A percentile compares a stretch with the other conserved stretches of the same genome.
These are phyloP conservation scores for Coemansia sp. DNA, from an alignment of 192 early-diverging fungal genomes.

Conservation along the genomic window DNA sequence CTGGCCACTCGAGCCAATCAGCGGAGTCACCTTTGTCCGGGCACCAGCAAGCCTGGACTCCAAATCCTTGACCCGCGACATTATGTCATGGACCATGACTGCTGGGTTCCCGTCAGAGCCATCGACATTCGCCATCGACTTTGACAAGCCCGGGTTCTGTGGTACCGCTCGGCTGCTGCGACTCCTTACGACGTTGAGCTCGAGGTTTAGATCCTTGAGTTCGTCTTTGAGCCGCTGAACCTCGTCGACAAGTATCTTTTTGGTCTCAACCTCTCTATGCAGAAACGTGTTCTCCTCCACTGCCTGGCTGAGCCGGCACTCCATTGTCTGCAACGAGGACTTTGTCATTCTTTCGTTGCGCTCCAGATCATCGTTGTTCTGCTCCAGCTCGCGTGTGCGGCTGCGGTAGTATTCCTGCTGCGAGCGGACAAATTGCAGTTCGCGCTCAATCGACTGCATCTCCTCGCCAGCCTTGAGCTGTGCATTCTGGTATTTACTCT, in stretches of 20 bases:
- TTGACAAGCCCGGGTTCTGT: slow-evolving; percentile 37
- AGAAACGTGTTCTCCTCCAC: slow-evolving; percentile 70
- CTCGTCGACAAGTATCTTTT: slow-evolving; percentile 70
- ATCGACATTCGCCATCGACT: slow-evolving; percentile 36
- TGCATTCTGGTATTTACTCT: slow-evolving; percentile 69
- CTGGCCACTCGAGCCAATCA: slow-evolving; percentile 56
- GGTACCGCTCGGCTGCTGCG: slow-evolving; percentile 43
- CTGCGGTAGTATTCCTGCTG: slow-evolving; percentile 72
- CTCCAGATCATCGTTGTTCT: slow-evolving; percentile 80
- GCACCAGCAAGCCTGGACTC: slow-evolving; percentile 75
- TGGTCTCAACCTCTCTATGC: slow-evolving; percentile 67
- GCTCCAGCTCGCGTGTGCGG: slow-evolving; percentile 72
- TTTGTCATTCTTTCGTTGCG: slow-evolving; percentile 67
- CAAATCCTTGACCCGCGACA: slow-evolving; percentile 73
- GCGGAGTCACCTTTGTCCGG: slow-evolving; percentile 73
- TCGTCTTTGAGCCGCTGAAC: slow-evolving; percentile 80
- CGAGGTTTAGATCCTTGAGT: slow-evolving; percentile 62
- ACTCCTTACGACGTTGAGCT: slow-evolving; percentile 57
- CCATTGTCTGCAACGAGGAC: slow-evolving; percentile 69
- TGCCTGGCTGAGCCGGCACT: slow-evolving; percentile 70
- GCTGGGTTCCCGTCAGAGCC: slow-evolving; percentile 59
- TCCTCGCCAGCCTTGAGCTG: slow-evolving; percentile 69
- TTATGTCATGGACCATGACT: slow-evolving; percentile 75
- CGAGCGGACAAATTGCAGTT: slow-evolving; percentile 71
- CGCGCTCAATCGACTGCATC: slow-evolving; percentile 71